phyloP scores from a whole-genome alignment of 2,329 filamentous ascomycete species.

The Epicoccum sorghinum region DNA sequence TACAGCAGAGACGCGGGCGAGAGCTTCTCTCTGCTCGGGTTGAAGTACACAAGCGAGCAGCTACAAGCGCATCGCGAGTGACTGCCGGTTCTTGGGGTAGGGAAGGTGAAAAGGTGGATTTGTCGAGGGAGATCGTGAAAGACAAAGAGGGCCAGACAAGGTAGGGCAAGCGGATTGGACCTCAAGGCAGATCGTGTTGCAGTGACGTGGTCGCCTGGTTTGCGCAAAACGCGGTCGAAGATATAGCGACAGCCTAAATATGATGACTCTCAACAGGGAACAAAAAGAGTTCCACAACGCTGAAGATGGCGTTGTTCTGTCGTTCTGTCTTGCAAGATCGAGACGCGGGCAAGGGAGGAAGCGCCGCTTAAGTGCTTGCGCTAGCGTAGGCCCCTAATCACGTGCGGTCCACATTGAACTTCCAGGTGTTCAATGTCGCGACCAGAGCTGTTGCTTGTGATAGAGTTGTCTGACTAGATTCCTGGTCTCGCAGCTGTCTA shows the following conservation, averaged over 20 bases:
- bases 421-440: conserved; percentile 29
- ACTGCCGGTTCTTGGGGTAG: background rate
- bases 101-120: background rate
- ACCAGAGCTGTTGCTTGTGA: conserved; percentile 18
- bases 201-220: background rate
- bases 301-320: background rate
- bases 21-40: background rate
- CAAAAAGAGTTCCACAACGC: background rate
- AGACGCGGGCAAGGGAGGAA: conserved; percentile 15
- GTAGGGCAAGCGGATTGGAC: background rate
- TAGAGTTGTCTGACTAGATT: conserved; percentile 11
- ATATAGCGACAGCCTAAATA: background rate
- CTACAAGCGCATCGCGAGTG: conserved; percentile 5
- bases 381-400: conserved; percentile 22
- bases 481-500: background rate
- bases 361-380: conserved; percentile 20
- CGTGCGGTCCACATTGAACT: conserved; percentile 35
- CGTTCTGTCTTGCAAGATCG: background rate
- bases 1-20: background rate
- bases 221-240: too few relatives aligned
- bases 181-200: conserved; percentile 3
- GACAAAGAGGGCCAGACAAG: conserved; percentile 5
- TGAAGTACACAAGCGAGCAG: background rate
- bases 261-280: background rate
- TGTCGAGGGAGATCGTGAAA: background rate